Base-by-base conservation (phyloP, 306 rosid species). In the Psophocarpus tetragonolobus region DNA sequence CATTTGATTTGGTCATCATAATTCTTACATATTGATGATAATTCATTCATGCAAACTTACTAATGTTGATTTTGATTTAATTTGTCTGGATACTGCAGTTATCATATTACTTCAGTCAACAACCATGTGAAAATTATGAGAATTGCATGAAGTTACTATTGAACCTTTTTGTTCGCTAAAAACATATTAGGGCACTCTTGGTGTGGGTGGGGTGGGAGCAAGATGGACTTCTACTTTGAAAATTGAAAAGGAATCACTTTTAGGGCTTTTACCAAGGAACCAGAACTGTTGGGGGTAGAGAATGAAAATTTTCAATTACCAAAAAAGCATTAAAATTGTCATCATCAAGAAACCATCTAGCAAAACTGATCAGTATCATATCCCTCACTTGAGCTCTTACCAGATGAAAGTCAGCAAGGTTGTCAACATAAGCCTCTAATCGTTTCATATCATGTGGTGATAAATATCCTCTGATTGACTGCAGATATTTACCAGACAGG, bases 361-460 rank as follows among this genome's bases (percentile, higher is more conserved):
- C 39, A 62, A 32, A 45, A 13, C 5, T 50, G 14, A 32, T 29
- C 0, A 70, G 61, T 13, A 70, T 57, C 33, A 62, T 48, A 65
- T 74, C 60, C 67, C 77, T 6, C 50, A 67, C 48, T 67, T 54
- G 47, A 64, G 72, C 85, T 81, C 94, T 88, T 88, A 95, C 98
- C 97, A 88, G 75, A 81, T 85, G 96, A 62, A 89, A 92, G 86
- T 92, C 98, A 53, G 85, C 91, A 69, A 87, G 96, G 81, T 87
- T 86, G 87, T 84, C 81, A 50, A 92, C 85, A 86, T 95, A 92
- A 66, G 97, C 98, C 79, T 92, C 97, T 53, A 95, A 82, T 47
- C 96, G 92, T 92, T 92, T 91, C 97, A 95, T 86, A 86, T 95
- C 97, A 84, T 91, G 91, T 56, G 92, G 88, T 7, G 97, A 89